Conservation (phyloP, 129 eudicot genomes). For the Escallonia rubra region DNA sequence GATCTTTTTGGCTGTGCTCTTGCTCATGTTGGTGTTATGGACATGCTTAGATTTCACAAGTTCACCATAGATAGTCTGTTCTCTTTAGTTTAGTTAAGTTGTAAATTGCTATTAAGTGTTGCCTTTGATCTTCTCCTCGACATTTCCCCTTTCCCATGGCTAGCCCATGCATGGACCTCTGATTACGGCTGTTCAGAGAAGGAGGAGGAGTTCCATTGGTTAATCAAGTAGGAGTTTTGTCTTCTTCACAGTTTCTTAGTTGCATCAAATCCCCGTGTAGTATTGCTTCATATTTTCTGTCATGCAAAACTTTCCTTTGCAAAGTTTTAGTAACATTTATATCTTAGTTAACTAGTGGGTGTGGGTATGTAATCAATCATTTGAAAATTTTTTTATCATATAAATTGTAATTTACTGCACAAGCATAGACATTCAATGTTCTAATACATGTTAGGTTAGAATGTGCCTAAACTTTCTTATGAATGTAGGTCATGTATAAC, state of each 20-base stretch:
- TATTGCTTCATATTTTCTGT: too few relatives aligned
- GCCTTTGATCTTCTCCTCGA: background rate
- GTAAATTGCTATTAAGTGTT: background rate
- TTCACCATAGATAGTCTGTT: conserved; percentile 72
- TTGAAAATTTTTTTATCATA: too few relatives aligned
- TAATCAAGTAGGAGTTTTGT: conserved; percentile 58
- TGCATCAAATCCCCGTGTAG: too few relatives aligned
- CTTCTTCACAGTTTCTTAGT: conserved; percentile 1
- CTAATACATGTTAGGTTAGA: too few relatives aligned
- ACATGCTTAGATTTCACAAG: conserved; percentile 95
- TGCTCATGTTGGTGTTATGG: conserved; percentile 99
- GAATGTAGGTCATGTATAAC: too few relatives aligned
- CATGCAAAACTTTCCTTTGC: too few relatives aligned
- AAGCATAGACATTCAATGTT: too few relatives aligned
- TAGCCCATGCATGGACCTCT: conserved; percentile 95
- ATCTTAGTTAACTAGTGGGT: too few relatives aligned
- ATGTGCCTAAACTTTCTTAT: too few relatives aligned
- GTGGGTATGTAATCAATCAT: too few relatives aligned
- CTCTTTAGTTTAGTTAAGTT: background rate
- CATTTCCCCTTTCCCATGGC: background rate
- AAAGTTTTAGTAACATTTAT: too few relatives aligned
- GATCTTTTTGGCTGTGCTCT: conserved; percentile 96
- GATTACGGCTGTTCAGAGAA: conserved; percentile 88
- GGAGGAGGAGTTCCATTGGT: conserved; percentile 78
- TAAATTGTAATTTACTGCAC: too few relatives aligned